These are phyloP conservation scores for Kwoniella dejecticola DNA, from an alignment of 768 basidiomycete genomes.

Conservation along the genomic window DNA sequence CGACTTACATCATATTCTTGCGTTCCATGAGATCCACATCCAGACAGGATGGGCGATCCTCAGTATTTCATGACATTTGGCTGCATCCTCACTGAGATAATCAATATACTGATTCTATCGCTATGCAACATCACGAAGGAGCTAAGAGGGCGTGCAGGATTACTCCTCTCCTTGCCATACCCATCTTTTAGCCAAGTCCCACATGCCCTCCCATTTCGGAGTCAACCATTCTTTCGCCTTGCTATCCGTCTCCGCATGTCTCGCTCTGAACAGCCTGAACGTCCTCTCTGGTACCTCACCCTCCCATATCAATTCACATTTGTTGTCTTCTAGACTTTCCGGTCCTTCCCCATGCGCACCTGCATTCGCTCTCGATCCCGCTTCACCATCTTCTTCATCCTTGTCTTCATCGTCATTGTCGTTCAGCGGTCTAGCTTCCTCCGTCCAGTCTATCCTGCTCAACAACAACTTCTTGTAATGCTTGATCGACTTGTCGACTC, in stretches of 20 bases:
- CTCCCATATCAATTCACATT: slow-evolving; percentile 90
- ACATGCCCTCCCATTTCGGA: slow-evolving; percentile 79
- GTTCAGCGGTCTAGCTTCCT: slow-evolving; percentile 72
- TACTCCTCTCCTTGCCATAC: slow-evolving; percentile 51
- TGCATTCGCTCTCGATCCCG: slow-evolving; percentile 51
- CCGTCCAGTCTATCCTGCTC: slow-evolving; percentile 89
- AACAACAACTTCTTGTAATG: slow-evolving; percentile 86
- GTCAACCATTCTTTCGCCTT: slow-evolving; percentile 85
- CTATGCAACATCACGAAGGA: too few relatives aligned
- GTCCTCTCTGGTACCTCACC: slow-evolving; percentile 79
- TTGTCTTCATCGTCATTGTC: slow-evolving; percentile 57
- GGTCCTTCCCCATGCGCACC: slow-evolving; percentile 46
- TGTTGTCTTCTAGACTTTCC: slow-evolving; percentile 77
- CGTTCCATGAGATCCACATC: too few relatives aligned
- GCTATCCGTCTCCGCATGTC: slow-evolving; percentile 62
- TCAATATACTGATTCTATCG: too few relatives aligned
- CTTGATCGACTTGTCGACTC: slow-evolving; percentile 78
- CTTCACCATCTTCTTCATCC: slow-evolving; percentile 62
- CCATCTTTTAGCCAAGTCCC: slow-evolving; percentile 87
- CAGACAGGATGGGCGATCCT: too few relatives aligned
- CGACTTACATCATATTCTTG: too few relatives aligned
- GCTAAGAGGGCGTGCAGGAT: too few relatives aligned
- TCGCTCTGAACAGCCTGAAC: slow-evolving; percentile 78
- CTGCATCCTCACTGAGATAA: too few relatives aligned
- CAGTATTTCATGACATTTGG: too few relatives aligned